Evolutionary conservation across 2,329 filamentous ascomycete species (phyloP).

Genomic region (Colletotrichum sp.): DNA sequence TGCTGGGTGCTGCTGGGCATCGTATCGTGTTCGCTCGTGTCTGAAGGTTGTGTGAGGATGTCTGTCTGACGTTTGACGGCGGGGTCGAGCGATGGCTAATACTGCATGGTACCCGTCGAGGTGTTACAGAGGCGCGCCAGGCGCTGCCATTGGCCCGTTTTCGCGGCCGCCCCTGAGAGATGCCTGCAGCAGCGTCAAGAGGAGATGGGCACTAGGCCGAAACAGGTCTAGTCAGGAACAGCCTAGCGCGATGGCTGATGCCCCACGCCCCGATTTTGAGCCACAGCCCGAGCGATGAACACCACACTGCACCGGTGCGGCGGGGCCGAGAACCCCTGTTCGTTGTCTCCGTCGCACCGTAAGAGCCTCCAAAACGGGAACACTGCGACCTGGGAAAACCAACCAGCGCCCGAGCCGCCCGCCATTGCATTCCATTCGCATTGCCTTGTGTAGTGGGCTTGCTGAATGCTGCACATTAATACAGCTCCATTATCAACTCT

Average conservation of each 20-base stretch:
- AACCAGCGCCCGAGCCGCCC: neutral
- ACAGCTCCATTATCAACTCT: conserved; percentile 12
- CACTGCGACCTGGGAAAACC: neutral
- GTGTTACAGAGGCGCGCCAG: conserved; percentile 44
- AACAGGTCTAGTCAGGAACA: conserved; percentile 7
- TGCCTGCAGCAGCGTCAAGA: neutral
- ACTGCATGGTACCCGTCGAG: conserved; percentile 28
- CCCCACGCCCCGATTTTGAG: neutral
- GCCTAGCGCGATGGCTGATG: neutral
- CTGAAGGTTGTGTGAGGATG: conserved; percentile 21
- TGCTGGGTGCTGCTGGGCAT: neutral
- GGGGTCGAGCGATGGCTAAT: conserved; percentile 36
- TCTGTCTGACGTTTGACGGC: conserved; percentile 42
- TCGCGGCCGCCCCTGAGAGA: conserved; percentile 8
- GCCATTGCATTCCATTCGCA: neutral
- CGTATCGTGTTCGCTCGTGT: conserved; percentile 5
- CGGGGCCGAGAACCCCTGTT: conserved; percentile 12
- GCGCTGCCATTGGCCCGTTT: conserved; percentile 32
- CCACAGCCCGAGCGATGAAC: neutral
- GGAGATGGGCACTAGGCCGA: neutral
- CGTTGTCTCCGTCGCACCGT: neutral
- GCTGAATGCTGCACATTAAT: neutral
- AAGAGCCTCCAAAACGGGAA: conserved; percentile 16
- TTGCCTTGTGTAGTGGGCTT: neutral
- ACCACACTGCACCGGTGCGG: conserved; percentile 2